Conservation (phyloP, 768 basidiomycete genomes). For the Myochromella boudieri region DNA sequence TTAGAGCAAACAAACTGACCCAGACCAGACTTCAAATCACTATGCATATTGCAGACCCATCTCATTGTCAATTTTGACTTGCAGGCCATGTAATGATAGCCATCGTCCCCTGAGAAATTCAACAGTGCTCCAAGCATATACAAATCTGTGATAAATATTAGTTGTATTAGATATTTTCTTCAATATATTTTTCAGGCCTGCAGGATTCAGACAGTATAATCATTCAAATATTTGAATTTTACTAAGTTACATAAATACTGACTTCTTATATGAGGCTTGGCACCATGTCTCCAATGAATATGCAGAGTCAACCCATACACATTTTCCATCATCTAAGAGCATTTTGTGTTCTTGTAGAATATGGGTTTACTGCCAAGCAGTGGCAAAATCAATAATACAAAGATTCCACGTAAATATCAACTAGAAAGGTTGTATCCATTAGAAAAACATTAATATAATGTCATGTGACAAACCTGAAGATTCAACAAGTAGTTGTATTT, state of each 20-base stretch:
- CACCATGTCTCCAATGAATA: constrained; percentile 25
- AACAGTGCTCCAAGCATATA: constrained; percentile 30
- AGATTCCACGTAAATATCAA: constrained; percentile 18
- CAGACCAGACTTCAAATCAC: too few relatives aligned
- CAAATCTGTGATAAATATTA: constrained; percentile 25
- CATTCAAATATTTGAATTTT: background rate
- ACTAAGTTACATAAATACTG: constrained; percentile 3
- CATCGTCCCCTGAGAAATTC: constrained; percentile 30
- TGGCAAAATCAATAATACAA: constrained; percentile 30
- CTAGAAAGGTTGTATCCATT: background rate
- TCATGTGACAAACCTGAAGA: constrained; percentile 16
- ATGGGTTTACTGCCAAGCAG: constrained; percentile 26
- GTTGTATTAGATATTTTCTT: constrained; percentile 21
- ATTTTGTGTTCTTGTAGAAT: constrained; percentile 19
- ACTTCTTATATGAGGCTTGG: constrained; percentile 24
- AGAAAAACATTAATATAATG: background rate
- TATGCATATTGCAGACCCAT: constrained; percentile 17
- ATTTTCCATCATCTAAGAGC: constrained; percentile 19
- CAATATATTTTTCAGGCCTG: constrained; percentile 22
- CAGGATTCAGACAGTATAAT: too few relatives aligned
- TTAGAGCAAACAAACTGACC: too few relatives aligned
- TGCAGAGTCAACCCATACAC: constrained; percentile 30
- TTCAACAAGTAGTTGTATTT: constrained; percentile 38
- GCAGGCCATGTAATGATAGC: constrained; percentile 24
- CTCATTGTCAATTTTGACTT: constrained; percentile 21